A percentile compares a stretch with the other conserved stretches of the same genome.
Evolutionary conservation across 106 monocot genomes (phyloP).

Genomic region (Dendrobium officinale): DNA sequence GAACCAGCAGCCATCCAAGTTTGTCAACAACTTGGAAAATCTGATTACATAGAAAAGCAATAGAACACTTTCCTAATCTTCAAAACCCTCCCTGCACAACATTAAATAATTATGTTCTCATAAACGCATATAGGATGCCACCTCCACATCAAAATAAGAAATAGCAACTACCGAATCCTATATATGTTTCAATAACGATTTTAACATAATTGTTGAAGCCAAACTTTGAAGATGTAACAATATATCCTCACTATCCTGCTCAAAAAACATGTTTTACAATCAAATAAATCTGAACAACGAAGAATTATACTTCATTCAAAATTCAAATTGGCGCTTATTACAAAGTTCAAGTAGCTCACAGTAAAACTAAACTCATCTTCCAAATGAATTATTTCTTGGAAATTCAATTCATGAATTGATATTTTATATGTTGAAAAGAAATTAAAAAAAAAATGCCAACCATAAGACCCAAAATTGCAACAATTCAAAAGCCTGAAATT

Average conservation of each 20-base stretch:
- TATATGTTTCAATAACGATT: not conserved
- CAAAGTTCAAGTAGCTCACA: not conserved
- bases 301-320: not conserved
- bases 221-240: not conserved
- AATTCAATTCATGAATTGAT: not conserved
- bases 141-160: not conserved
- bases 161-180: not conserved
- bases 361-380: not conserved
- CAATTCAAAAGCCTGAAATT: not conserved
- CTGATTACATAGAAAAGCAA: slow-evolving; percentile 20
- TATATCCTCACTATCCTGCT: not conserved
- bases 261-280: not conserved
- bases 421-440: not conserved
- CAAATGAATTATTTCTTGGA: not conserved
- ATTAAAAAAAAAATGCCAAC: not conserved
- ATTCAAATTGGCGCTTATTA: not conserved
- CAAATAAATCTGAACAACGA: not conserved
- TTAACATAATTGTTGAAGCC: not conserved
- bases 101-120: not conserved
- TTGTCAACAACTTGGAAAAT: not conserved
- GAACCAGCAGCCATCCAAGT: slow-evolving; percentile 18
- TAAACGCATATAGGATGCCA: not conserved
- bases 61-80: not conserved
- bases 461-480: not conserved
- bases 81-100: slow-evolving; percentile 1